These are phyloP conservation scores for Schizonepeta tenuifolia DNA, from an alignment of 257 asterid species.

Conservation along the genomic window DNA sequence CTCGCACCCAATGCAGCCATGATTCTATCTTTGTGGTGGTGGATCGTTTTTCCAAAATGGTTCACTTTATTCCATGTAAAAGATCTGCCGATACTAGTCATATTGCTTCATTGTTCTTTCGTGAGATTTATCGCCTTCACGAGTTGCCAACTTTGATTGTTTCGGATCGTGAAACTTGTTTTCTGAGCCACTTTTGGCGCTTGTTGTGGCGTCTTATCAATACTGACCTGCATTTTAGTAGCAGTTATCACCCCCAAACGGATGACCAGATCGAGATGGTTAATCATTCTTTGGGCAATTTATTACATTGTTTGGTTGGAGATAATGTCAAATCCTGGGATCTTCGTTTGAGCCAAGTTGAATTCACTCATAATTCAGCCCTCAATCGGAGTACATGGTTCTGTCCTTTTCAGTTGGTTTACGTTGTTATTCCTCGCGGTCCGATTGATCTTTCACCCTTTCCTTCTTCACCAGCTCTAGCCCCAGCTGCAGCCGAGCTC, in stretches of 20 bases:
- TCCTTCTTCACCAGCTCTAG: background rate
- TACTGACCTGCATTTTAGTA: background rate
- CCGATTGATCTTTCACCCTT: background rate
- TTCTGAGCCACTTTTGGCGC: background rate
- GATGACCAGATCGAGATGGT: too few relatives aligned
- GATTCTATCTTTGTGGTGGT: background rate
- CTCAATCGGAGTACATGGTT: background rate
- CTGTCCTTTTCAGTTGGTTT: background rate
- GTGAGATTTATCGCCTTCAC: too few relatives aligned
- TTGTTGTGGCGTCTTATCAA: background rate
- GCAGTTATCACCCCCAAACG: background rate
- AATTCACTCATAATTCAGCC: background rate
- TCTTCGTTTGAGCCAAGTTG: background rate
- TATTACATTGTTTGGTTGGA: too few relatives aligned
- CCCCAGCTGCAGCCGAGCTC: too few relatives aligned
- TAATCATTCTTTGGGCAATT: too few relatives aligned
- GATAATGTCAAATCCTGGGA: too few relatives aligned
- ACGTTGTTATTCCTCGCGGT: background rate
- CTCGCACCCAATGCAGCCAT: background rate
- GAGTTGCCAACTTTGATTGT: too few relatives aligned
- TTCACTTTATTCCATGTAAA: too few relatives aligned
- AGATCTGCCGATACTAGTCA: too few relatives aligned
- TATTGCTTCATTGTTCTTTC: too few relatives aligned
- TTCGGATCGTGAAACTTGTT: background rate
- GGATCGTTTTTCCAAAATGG: too few relatives aligned